phyloP scores from a whole-genome alignment of 371 early-diverging fungal genomes.

The Syncephalastrum sp. region DNA sequence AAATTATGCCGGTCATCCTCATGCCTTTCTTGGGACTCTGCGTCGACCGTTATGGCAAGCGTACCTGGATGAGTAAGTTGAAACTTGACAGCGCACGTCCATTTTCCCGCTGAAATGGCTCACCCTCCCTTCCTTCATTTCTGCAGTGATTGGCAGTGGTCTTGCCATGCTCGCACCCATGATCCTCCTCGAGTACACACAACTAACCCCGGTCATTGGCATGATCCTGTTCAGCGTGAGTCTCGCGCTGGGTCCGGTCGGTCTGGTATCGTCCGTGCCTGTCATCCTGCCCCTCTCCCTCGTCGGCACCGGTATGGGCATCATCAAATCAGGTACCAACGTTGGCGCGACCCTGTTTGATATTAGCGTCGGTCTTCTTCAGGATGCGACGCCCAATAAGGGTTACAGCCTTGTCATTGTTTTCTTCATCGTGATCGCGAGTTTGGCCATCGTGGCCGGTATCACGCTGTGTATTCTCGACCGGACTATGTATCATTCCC shows the following conservation, averaged over 20 bases:
- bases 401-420: slow-evolving; percentile 56
- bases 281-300: slow-evolving; percentile 56
- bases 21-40: slow-evolving; percentile 68
- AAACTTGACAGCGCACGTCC: no score
- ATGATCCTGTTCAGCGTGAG: slow-evolving; percentile 64
- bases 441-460: slow-evolving; percentile 41
- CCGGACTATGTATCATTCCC: slow-evolving; percentile 37
- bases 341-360: slow-evolving; percentile 67
- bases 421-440: slow-evolving; percentile 52
- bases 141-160: slow-evolving; percentile 50
- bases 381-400: slow-evolving; percentile 47
- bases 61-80: slow-evolving; percentile 56
- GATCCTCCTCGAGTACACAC: slow-evolving; percentile 53
- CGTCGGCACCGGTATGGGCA: slow-evolving; percentile 70
- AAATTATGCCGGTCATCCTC: slow-evolving; percentile 64
- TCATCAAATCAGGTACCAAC: slow-evolving; percentile 65
- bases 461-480: slow-evolving; percentile 41
- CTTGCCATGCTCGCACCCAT: slow-evolving; percentile 46
- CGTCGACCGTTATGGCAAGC: slow-evolving; percentile 60
- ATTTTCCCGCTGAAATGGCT: neutral
- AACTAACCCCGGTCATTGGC: slow-evolving; percentile 53
- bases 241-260: slow-evolving; percentile 67
- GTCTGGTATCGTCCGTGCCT: slow-evolving; percentile 65
- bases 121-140: neutral
- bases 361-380: slow-evolving; percentile 63